phyloP scores from a whole-genome alignment of 805 yeast genomes.

The Myxozyma sirexii region DNA sequence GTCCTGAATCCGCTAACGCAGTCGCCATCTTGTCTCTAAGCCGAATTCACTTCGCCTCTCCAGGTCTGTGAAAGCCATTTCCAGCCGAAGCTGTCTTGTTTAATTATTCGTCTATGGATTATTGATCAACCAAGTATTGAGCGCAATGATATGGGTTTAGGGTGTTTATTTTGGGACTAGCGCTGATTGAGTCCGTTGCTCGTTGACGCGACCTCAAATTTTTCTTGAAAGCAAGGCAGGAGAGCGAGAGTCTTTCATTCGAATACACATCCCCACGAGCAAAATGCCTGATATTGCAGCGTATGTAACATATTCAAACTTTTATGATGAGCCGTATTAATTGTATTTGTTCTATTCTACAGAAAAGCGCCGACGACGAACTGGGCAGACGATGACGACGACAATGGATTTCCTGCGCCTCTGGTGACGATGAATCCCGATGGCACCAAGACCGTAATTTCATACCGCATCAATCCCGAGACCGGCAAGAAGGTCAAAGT shows the following conservation, averaged over 20 bases:
- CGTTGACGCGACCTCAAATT: slow-evolving; percentile 3
- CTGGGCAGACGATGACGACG: slow-evolving; percentile 65
- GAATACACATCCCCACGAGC: background rate
- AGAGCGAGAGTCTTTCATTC: background rate
- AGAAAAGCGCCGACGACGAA: slow-evolving; percentile 37
- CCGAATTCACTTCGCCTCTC: background rate
- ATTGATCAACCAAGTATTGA: background rate
- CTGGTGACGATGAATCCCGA: slow-evolving; percentile 77
- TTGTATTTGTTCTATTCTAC: background rate
- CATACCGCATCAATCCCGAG: slow-evolving; percentile 65
- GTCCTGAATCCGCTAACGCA: no score
- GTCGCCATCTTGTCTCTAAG: no score
- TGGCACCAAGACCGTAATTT: slow-evolving; percentile 85
- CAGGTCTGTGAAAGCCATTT: background rate
- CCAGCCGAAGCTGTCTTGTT: background rate
- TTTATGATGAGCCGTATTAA: background rate
- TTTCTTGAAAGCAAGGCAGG: background rate
- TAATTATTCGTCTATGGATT: slow-evolving; percentile 5
- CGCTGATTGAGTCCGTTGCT: background rate
- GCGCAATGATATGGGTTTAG: background rate
- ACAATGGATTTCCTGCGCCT: slow-evolving; percentile 58
- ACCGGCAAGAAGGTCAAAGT: slow-evolving; percentile 84
- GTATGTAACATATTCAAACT: slow-evolving; percentile 8
- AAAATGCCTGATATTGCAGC: slow-evolving; percentile 30
- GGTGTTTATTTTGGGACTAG: background rate